Percentiles rank a stretch among this genome's conserved stretches.
phyloP scores from a whole-genome alignment of 177 flowering plant species.

The Vitis hybrid region DNA sequence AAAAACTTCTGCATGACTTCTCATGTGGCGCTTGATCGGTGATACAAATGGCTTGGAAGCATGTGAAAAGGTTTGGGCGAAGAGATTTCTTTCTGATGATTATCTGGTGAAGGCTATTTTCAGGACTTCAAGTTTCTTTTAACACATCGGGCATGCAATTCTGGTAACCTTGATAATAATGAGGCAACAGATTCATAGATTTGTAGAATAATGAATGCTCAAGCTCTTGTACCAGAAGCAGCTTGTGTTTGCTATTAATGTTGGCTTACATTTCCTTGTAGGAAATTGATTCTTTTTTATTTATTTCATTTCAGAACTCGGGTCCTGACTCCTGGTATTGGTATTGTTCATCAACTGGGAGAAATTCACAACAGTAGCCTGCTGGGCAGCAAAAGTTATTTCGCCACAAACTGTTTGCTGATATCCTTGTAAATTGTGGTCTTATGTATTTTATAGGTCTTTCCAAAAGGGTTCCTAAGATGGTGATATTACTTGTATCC shows the following conservation, averaged over 20 bases:
- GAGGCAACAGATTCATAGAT: neutral
- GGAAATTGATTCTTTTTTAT: too few species aligned
- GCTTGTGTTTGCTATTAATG: too few species aligned
- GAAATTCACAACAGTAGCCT: neutral
- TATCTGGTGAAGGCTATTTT: neutral
- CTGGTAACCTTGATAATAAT: neutral
- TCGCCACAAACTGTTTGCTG: neutral
- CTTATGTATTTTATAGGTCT: neutral
- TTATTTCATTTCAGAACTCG: neutral
- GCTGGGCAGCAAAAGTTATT: neutral
- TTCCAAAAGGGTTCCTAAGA: neutral
- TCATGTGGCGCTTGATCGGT: neutral
- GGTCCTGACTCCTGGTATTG: neutral
- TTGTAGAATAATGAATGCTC: neutral
- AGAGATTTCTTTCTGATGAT: neutral
- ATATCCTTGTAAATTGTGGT: neutral
- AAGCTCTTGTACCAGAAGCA: too few species aligned
- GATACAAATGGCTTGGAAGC: neutral
- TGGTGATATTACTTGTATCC: neutral
- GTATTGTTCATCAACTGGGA: neutral
- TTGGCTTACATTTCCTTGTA: neutral
- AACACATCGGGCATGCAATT: neutral
- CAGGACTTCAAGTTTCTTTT: neutral
- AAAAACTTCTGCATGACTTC: neutral
- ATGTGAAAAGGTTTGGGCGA: neutral